Conservation (phyloP, 2,329 filamentous ascomycete genomes). For the Penicillium rolfsii region DNA sequence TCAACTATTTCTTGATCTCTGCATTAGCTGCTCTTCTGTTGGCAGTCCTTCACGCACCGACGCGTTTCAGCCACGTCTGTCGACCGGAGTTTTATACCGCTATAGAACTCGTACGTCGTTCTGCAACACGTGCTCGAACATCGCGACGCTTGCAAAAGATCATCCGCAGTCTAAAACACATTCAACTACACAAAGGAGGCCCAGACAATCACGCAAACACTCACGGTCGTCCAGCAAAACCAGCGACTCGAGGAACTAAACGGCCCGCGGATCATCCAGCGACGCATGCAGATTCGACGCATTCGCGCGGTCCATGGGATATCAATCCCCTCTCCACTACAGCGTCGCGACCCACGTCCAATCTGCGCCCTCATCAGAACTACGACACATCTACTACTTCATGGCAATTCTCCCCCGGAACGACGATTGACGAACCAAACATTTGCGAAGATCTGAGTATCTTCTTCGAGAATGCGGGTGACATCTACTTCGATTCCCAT, state of each 20-base stretch:
- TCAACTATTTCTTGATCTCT: slow-evolving; percentile 49
- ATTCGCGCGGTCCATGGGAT: not conserved
- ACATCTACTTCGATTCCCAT: slow-evolving; percentile 38
- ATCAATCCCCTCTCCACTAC: slow-evolving; percentile 8
- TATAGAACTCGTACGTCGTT: slow-evolving; percentile 61
- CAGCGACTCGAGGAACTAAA: not conserved
- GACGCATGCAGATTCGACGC: not conserved
- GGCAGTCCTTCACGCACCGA: slow-evolving; percentile 52
- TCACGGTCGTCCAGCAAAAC: not conserved
- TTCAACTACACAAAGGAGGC: slow-evolving; percentile 54
- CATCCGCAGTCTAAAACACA: slow-evolving; percentile 60
- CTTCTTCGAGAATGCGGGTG: slow-evolving; percentile 64
- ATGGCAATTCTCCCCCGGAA: slow-evolving; percentile 26
- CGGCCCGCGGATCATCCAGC: not conserved
- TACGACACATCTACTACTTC: slow-evolving; percentile 20
- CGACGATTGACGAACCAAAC: slow-evolving; percentile 22
- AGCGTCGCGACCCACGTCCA: slow-evolving; percentile 11
- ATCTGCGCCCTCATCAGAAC: slow-evolving; percentile 17
- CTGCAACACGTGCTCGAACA: slow-evolving; percentile 59
- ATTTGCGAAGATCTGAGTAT: slow-evolving; percentile 58
- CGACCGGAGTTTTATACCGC: slow-evolving; percentile 56
- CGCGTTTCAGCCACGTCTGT: slow-evolving; percentile 45
- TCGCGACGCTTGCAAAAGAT: slow-evolving; percentile 63
- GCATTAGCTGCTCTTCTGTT: slow-evolving; percentile 48
- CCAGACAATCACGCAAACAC: not conserved